Conservation (phyloP, 2,329 filamentous ascomycete species). For the Fusarium torreyae region DNA sequence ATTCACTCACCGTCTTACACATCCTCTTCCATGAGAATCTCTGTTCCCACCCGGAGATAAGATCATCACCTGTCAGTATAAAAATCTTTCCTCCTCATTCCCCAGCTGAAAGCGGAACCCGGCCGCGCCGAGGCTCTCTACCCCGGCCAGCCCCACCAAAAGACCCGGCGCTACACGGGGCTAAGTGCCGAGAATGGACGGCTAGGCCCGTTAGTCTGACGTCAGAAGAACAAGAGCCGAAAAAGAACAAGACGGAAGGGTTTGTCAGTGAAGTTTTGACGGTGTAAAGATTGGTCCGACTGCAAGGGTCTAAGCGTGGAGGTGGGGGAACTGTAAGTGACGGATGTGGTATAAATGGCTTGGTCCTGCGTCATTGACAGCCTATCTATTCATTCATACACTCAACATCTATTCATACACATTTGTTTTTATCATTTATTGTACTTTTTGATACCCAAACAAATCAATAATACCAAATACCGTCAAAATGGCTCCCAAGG, state of each 20-base stretch:
- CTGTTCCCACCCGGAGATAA: no score
- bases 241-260: constrained; percentile 10
- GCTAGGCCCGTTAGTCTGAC: constrained; percentile 35
- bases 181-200: constrained; percentile 44
- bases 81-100: not conserved
- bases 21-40: constrained; percentile 24
- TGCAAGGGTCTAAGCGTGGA: constrained; percentile 23
- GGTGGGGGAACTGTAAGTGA: not conserved
- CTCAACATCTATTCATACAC: not conserved
- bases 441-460: constrained; percentile 1
- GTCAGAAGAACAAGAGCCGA: constrained; percentile 25
- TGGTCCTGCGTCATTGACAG: constrained; percentile 9
- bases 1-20: not conserved
- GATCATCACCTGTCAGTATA: not conserved
- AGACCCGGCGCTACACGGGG: constrained; percentile 38
- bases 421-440: not conserved
- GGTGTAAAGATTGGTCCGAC: constrained; percentile 32
- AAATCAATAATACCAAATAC: not conserved
- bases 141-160: constrained; percentile 26
- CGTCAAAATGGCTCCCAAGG: constrained; percentile 67
- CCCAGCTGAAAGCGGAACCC: constrained; percentile 1
- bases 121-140: constrained; percentile 24
- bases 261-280: constrained; percentile 38
- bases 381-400: constrained; percentile 1
- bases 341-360: constrained; percentile 33